Percentiles rank a stretch among this genome's conserved stretches.
phyloP scores from a whole-genome alignment of 2,329 filamentous ascomycete species.

The Colletotrichum sp. region DNA sequence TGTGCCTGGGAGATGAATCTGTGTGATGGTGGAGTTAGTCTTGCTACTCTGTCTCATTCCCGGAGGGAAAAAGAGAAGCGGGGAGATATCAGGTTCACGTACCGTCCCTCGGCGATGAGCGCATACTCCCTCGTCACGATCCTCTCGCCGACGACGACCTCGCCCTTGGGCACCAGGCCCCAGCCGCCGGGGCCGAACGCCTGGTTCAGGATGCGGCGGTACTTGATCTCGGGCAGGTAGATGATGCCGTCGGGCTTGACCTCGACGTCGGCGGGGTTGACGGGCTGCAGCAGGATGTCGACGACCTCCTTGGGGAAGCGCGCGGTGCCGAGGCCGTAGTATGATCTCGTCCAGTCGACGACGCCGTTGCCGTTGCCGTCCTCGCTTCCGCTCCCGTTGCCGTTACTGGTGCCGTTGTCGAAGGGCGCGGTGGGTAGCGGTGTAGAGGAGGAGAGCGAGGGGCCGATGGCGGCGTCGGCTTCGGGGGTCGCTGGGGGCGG shows the following conservation, averaged over 20 bases:
- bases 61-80: no score
- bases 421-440: not conserved
- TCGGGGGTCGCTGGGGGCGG: not conserved
- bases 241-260: constrained; percentile 97
- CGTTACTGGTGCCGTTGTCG: not conserved
- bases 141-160: constrained; percentile 83
- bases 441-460: not conserved
- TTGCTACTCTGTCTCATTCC: no score
- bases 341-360: constrained; percentile 83
- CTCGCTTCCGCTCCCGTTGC: not conserved
- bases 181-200: constrained; percentile 96
- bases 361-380: constrained; percentile 7
- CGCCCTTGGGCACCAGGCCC: constrained; percentile 88
- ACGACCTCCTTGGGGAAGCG: constrained; percentile 76
- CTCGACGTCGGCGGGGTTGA: constrained; percentile 81
- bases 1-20: constrained; percentile 92
- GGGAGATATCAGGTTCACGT: constrained; percentile 34
- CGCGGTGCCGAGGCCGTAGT: constrained; percentile 74
- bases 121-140: constrained; percentile 90
- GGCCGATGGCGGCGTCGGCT: not conserved
- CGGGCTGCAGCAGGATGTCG: constrained; percentile 69
- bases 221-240: constrained; percentile 98
- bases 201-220: constrained; percentile 85
- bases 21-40: not conserved
- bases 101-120: constrained; percentile 87